Percentiles rank a stretch among this genome's conserved stretches.
Evolutionary conservation across 306 rosid genomes (phyloP).

Genomic region (Coriaria nepalensis): DNA sequence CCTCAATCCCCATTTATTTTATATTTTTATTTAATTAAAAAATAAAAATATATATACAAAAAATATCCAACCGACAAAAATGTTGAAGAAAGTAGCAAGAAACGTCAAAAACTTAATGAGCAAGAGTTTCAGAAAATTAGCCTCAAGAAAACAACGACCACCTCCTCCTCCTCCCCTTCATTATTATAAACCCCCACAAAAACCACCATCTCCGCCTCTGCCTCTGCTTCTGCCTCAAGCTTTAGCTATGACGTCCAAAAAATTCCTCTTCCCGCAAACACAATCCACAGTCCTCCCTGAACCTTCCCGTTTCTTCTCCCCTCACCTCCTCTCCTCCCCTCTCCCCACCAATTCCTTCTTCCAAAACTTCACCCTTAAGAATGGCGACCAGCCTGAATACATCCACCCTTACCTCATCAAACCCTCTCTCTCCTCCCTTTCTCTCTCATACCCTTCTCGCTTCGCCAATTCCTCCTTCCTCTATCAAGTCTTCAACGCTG

Average conservation of each 20-base stretch:
- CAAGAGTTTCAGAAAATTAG: slow-evolving; percentile 14
- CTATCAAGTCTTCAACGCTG: slow-evolving; percentile 47
- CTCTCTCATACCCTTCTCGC: slow-evolving; percentile 56
- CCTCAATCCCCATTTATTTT: slow-evolving; percentile 5
- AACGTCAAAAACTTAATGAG: slow-evolving; percentile 21
- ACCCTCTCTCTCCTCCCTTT: slow-evolving; percentile 44
- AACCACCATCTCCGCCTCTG: not conserved
- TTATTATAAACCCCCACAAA: slow-evolving; percentile 9
- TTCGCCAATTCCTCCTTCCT: slow-evolving; percentile 24
- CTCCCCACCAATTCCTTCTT: slow-evolving; percentile 90
- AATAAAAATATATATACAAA: too few species aligned
- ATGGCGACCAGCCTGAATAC: slow-evolving; percentile 75
- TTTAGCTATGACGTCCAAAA: slow-evolving; percentile 11
- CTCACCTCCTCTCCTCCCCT: slow-evolving; percentile 40
- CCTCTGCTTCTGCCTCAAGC: not conserved
- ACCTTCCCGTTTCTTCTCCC: slow-evolving; percentile 70
- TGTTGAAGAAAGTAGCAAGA: slow-evolving; percentile 29
- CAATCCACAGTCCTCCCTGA: slow-evolving; percentile 69
- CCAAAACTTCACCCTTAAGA: slow-evolving; percentile 64
- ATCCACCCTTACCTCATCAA: slow-evolving; percentile 74
- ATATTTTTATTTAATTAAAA: slow-evolving; percentile 4
- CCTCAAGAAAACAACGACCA: slow-evolving; percentile 1
- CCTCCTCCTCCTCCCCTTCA: not conserved
- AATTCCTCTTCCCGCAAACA: slow-evolving; percentile 46
- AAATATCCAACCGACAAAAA: slow-evolving; percentile 10